Evolutionary conservation across 1,284 basidiomycete genomes (phyloP).

Genomic region (Melampsora larici-populina): DNA sequence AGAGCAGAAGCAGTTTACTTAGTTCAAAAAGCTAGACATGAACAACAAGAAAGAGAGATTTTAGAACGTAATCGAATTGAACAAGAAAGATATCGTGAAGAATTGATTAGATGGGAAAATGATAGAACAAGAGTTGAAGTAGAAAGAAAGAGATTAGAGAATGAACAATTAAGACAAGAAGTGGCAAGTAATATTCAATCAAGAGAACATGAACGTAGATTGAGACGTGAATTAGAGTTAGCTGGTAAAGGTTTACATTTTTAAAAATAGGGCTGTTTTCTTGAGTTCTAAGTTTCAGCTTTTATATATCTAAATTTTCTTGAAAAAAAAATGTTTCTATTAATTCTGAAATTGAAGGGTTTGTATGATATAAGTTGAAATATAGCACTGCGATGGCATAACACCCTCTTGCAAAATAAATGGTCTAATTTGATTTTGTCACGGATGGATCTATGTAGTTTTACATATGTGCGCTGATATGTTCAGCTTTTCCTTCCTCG

Average conservation of each 20-base stretch:
- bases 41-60: constrained; percentile 41
- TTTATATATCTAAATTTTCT: too few species aligned
- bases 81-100: constrained; percentile 33
- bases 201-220: constrained; percentile 34
- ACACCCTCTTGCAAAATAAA: too few species aligned
- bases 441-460: too few species aligned
- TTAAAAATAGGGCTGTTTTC: neutral
- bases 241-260: constrained; percentile 31
- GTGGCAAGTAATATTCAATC: constrained; percentile 31
- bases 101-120: constrained; percentile 31
- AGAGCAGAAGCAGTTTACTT: constrained; percentile 20
- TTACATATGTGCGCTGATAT: too few species aligned
- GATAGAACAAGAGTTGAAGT: constrained; percentile 30
- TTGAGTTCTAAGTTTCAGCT: too few species aligned
- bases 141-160: constrained; percentile 24
- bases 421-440: too few species aligned
- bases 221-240: constrained; percentile 37
- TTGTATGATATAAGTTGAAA: too few species aligned
- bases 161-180: constrained; percentile 33
- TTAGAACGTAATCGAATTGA: constrained; percentile 38
- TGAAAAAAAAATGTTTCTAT: too few species aligned
- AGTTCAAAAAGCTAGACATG: constrained; percentile 35
- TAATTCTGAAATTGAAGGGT: too few species aligned
- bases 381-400: too few species aligned
- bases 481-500: too few species aligned